Base-by-base conservation (phyloP, 495 filamentous ascomycete species). In the Aspergillus nidulans region DNA sequence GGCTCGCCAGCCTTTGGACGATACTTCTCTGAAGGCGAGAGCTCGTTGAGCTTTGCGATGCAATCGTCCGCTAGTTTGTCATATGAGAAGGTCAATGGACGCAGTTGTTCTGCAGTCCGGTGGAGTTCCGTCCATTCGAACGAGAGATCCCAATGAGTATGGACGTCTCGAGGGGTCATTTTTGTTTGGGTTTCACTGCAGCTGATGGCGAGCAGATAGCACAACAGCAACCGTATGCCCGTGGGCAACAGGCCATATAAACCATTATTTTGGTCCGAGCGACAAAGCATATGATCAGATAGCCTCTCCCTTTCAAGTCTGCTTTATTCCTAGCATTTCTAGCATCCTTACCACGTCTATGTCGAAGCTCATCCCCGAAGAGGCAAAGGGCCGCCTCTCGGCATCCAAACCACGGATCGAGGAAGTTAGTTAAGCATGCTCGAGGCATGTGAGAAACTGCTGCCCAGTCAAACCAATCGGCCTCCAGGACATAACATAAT, bases 41-140 rank as follows among this genome's bases (percentile, higher is more conserved):
- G 74, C 18, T 68, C 67, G 59, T 86, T 80, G 28, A 90, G 63
- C n/a, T 72, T 69, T 30, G 82, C 69, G 9, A 89, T 70, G 58
- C 82, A 83, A 53, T 87, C 77, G 55, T 88, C 82, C 15, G 81
- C 86, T 2, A 91, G 72, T 1, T 67, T 69, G 64, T 95, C 90
- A 63, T 86, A 94, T 6, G 78, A 78, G 45, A 81, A 72, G 40
- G 80, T 85, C 63, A 86, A 61, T 1, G 79, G 77, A n/a, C 75
- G 60, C n/a, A 84, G 62, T 62, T 90, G 67, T 52, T 85, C 77
- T n/a, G 69, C 52, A 9, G 81, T 85, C 15, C 80, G 67, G 64
- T 95, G 90, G 1, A 83, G 66, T 2, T 77, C 66, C 0, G 88
- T 88, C 78, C 86, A 86, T 46, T 84, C 76, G 63, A 92, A 92